Conservation (phyloP, 2,329 filamentous ascomycete species). For the Microdochium nivale region DNA sequence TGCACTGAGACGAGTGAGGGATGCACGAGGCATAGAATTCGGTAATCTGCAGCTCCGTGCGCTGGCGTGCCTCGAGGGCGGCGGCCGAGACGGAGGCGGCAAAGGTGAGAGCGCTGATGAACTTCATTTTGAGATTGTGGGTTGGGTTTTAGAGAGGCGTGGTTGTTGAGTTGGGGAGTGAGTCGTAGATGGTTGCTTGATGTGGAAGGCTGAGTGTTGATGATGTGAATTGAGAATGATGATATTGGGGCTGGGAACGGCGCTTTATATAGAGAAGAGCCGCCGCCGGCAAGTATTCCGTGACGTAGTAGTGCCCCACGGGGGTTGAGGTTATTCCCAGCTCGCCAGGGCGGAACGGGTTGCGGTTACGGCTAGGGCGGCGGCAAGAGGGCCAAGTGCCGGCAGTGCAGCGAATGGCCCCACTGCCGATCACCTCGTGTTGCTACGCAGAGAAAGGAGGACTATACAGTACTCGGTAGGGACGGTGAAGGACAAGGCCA, state of each 20-base stretch:
- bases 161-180: not conserved
- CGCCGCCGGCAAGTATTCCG: not conserved
- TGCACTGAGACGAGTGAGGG: not conserved
- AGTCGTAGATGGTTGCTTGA: not conserved
- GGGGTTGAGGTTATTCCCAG: not conserved
- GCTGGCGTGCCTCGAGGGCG: not conserved
- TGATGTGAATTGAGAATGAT: not conserved
- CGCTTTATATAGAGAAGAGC: not conserved
- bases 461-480: too few relatives aligned
- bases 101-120: not conserved
- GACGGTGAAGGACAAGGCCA: not conserved
- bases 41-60: not conserved
- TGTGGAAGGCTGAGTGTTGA: not conserved
- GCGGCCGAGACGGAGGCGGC: not conserved
- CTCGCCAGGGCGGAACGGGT: not conserved
- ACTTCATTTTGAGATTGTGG: not conserved
- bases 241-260: not conserved
- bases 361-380: not conserved
- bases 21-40: not conserved
- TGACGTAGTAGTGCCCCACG: not conserved
- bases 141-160: not conserved
- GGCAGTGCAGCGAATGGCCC: not conserved
- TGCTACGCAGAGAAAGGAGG: not conserved
- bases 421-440: not conserved
- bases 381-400: not conserved